A percentile compares a stretch with the other conserved stretches of the same genome.
Evolutionary conservation across 306 rosid genomes (phyloP).

Genomic region (Cucurbita maxima): DNA sequence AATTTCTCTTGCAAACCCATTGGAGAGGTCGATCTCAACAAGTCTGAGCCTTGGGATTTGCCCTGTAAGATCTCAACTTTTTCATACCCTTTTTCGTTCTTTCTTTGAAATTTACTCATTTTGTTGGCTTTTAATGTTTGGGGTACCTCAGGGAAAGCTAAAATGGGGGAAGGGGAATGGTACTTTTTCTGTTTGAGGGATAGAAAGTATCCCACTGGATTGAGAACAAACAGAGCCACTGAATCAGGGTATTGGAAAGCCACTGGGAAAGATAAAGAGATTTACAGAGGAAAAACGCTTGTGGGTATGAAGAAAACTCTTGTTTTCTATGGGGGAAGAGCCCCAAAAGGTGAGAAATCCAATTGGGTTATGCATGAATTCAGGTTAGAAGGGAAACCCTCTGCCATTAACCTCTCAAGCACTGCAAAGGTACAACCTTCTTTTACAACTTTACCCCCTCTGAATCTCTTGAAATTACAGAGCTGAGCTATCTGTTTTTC

Average conservation of each 20-base stretch:
- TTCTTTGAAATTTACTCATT: background rate
- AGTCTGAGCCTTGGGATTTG: constrained; percentile 91
- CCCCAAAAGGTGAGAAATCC: constrained; percentile 86
- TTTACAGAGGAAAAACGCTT: constrained; percentile 53
- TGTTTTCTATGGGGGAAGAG: constrained; percentile 83
- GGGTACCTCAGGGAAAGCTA: constrained; percentile 50
- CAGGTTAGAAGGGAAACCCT: constrained; percentile 63
- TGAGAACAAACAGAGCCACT: constrained; percentile 89
- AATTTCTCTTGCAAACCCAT: constrained; percentile 57
- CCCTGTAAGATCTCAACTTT: constrained; percentile 38
- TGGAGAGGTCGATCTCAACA: constrained; percentile 87
- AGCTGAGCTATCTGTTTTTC: background rate
- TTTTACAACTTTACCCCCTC: background rate
- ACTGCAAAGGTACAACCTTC: constrained; percentile 44
- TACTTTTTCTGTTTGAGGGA: constrained; percentile 87
- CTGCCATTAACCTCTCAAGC: constrained; percentile 52
- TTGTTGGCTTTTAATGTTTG: background rate
- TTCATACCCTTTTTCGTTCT: background rate
- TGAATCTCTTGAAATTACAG: background rate
- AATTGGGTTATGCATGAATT: constrained; percentile 97
- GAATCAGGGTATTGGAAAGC: constrained; percentile 96
- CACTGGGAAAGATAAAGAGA: constrained; percentile 84
- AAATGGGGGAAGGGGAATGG: constrained; percentile 95
- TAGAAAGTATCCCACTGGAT: constrained; percentile 87
- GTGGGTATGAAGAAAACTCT: constrained; percentile 96